phyloP scores from a whole-genome alignment of 768 basidiomycete genomes.

The Rubroboletus satanas region DNA sequence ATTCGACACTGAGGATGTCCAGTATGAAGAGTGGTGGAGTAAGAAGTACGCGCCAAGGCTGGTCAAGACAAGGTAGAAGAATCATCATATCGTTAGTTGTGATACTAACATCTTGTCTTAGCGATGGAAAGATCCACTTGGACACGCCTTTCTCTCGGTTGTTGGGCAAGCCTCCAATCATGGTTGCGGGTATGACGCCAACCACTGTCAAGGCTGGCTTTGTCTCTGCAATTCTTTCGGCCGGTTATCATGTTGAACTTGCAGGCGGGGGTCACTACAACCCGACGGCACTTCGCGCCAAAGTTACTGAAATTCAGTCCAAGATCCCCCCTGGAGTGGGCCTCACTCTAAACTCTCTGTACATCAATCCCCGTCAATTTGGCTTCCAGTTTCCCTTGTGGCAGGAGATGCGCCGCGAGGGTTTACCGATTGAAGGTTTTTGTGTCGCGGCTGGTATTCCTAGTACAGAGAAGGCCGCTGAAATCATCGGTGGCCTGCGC shows the following conservation, averaged over 20 bases:
- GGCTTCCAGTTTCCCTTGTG: slow-evolving; percentile 96
- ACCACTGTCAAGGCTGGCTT: slow-evolving; percentile 95
- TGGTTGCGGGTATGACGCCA: slow-evolving; percentile 99
- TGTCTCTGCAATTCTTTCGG: slow-evolving; percentile 86
- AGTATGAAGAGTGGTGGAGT: slow-evolving; percentile 86
- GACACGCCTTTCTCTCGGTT: slow-evolving; percentile 97
- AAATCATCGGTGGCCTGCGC: slow-evolving; percentile 85
- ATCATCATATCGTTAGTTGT: background rate
- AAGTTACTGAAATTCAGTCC: slow-evolving; percentile 88
- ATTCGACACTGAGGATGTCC: slow-evolving; percentile 60
- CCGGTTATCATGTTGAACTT: slow-evolving; percentile 94
- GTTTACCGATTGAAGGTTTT: slow-evolving; percentile 96
- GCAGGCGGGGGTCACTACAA: slow-evolving; percentile 99
- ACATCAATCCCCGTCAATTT: slow-evolving; percentile 98
- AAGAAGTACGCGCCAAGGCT: slow-evolving; percentile 83
- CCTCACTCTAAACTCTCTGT: slow-evolving; percentile 89
- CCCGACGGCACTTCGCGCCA: slow-evolving; percentile 78
- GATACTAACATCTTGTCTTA: slow-evolving; percentile 27
- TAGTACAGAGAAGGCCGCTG: slow-evolving; percentile 92
- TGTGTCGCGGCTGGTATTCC: slow-evolving; percentile 98
- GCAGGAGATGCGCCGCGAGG: slow-evolving; percentile 96
- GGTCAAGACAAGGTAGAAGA: slow-evolving; percentile 78
- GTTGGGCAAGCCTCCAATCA: slow-evolving; percentile 94
- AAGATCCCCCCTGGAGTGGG: slow-evolving; percentile 86
- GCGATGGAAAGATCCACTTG: slow-evolving; percentile 87